A percentile compares a stretch with the other conserved stretches of the same genome.
Conservation (phyloP, 2,329 filamentous ascomycete genomes). For the Arachnomyces sp. region DNA sequence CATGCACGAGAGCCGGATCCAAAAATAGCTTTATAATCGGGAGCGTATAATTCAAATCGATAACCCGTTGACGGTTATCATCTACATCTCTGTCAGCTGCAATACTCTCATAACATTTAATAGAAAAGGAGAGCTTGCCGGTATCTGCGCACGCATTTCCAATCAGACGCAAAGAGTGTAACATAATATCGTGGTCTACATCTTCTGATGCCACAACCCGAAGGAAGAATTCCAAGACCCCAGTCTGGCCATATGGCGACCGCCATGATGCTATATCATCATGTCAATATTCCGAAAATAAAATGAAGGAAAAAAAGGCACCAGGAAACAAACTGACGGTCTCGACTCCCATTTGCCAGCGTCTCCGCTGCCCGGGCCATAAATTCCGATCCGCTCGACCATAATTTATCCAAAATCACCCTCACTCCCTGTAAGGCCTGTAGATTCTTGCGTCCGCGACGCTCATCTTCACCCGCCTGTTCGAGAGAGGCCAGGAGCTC, state of each 20-base stretch:
- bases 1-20: constrained; percentile 28
- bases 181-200: constrained; percentile 24
- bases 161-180: constrained; percentile 35
- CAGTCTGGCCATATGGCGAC: constrained; percentile 29
- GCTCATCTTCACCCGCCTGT: constrained; percentile 19
- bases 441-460: constrained; percentile 15
- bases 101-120: neutral
- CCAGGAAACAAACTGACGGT: constrained; percentile 25
- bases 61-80: constrained; percentile 34
- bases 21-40: constrained; percentile 30
- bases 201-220: constrained; percentile 25
- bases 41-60: constrained; percentile 32
- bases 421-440: constrained; percentile 21
- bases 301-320: neutral
- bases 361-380: constrained; percentile 30
- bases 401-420: constrained; percentile 27
- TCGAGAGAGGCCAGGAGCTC: constrained; percentile 25
- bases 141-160: constrained; percentile 42
- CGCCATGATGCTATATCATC: constrained; percentile 31
- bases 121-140: constrained; percentile 18
- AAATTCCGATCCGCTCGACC: constrained; percentile 28
- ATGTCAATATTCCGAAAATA: constrained; percentile 7
- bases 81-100: constrained; percentile 19
- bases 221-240: constrained; percentile 37
- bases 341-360: constrained; percentile 36